Evolutionary conservation across 306 rosid genomes (phyloP).

Genomic region (Chamaecrista fasciculata): DNA sequence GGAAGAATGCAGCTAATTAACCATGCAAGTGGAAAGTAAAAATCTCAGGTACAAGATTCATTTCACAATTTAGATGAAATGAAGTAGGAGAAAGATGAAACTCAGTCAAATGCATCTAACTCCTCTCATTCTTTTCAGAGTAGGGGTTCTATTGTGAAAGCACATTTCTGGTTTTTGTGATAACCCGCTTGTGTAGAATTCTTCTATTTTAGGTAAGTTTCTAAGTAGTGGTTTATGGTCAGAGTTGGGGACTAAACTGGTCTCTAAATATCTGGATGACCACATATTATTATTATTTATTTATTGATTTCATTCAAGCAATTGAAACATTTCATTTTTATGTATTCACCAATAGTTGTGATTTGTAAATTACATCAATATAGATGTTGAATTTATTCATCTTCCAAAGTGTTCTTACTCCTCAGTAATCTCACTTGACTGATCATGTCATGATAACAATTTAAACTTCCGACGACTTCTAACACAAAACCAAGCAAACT

Average conservation of each 20-base stretch:
- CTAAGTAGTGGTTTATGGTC: conserved; percentile 8
- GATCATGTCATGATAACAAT: not conserved
- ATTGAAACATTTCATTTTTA: too few species aligned
- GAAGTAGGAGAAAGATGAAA: conserved; percentile 31
- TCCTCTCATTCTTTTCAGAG: conserved; percentile 41
- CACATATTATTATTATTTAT: not conserved
- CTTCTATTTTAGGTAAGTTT: conserved; percentile 18
- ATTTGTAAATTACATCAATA: not conserved
- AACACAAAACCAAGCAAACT: not conserved
- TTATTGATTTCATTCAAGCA: not conserved
- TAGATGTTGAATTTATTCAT: not conserved
- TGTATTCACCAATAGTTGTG: too few species aligned
- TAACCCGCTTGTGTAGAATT: conserved; percentile 29
- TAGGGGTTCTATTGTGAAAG: conserved; percentile 21
- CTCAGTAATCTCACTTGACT: not conserved
- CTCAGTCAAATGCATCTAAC: conserved; percentile 26
- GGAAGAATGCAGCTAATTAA: conserved; percentile 33
- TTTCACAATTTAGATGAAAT: conserved; percentile 13
- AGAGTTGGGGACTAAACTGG: conserved; percentile 1
- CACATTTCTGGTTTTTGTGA: conserved; percentile 33
- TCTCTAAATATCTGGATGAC: conserved; percentile 30
- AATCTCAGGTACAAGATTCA: conserved; percentile 2
- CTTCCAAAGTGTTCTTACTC: not conserved
- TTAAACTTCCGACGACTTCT: not conserved
- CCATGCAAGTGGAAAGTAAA: conserved; percentile 39